Evolutionary conservation across 164 flowering plant genomes (phyloP).

Genomic region (Brasenia schreberi): DNA sequence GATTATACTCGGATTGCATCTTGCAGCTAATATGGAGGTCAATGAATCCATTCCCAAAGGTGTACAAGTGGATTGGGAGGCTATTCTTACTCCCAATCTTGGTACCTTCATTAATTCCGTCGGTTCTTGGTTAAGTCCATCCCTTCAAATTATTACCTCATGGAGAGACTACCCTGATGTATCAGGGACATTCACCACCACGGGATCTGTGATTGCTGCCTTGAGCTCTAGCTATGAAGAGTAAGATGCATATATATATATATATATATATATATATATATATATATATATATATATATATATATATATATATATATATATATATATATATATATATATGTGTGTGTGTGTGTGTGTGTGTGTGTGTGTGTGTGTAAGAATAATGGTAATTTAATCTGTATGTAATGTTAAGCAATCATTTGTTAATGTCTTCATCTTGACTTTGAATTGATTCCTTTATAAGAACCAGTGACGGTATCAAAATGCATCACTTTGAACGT

Average conservation of each 20-base stretch:
- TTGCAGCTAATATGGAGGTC: conserved; percentile 95
- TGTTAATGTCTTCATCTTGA: background rate
- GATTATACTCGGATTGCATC: conserved; percentile 75
- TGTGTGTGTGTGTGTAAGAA: too few relatives aligned
- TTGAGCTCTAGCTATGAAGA: conserved; percentile 52
- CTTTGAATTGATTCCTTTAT: background rate
- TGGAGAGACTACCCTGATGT: conserved; percentile 90
- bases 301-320: too few relatives aligned
- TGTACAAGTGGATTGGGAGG: conserved; percentile 93
- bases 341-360: too few relatives aligned
- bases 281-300: too few relatives aligned
- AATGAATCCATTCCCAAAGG: conserved; percentile 67
- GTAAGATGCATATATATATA: background rate
- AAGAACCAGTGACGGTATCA: too few relatives aligned
- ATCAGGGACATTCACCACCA: conserved; percentile 50
- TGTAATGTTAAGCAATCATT: background rate
- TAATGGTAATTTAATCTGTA: background rate
- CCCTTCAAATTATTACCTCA: conserved; percentile 51
- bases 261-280: too few relatives aligned
- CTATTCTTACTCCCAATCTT: conserved; percentile 61
- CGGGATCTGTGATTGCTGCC: conserved; percentile 76
- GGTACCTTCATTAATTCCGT: conserved; percentile 46
- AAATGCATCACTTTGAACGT: too few relatives aligned
- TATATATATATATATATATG: too few relatives aligned
- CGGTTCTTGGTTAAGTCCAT: conserved; percentile 73